A percentile compares a stretch with the other conserved stretches of the same genome.
Evolutionary conservation across 495 filamentous ascomycete species (phyloP).

Genomic region (Hypoxylon lenormandii): DNA sequence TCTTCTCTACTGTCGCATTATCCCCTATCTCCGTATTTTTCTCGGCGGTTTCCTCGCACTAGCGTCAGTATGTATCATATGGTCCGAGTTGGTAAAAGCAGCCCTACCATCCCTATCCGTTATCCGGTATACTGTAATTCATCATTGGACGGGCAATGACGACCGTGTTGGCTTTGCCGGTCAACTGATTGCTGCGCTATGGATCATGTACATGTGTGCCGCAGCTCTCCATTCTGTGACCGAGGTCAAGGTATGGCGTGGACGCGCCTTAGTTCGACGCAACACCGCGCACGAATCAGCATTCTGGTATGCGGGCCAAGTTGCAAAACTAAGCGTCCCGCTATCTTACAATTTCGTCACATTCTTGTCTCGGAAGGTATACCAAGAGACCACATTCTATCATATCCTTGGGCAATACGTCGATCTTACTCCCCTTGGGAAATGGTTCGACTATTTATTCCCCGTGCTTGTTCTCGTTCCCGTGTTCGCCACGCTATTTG

Average conservation of each 20-base stretch:
- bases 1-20: conserved; percentile 74
- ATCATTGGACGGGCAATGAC: conserved; percentile 73
- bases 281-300: conserved; percentile 92
- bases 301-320: conserved; percentile 92
- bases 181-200: conserved; percentile 83
- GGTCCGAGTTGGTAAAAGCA: conserved; percentile 89
- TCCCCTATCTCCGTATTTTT: conserved; percentile 72
- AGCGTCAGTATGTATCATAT: conserved; percentile 84
- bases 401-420: conserved; percentile 85
- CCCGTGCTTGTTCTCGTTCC: conserved; percentile 87
- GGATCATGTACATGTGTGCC: conserved; percentile 91
- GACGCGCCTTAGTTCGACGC: conserved; percentile 86
- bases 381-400: conserved; percentile 82
- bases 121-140: conserved; percentile 85
- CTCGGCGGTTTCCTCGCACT: conserved; percentile 73
- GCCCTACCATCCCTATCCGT: conserved; percentile 79
- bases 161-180: conserved; percentile 82
- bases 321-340: conserved; percentile 89
- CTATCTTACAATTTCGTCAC: conserved; percentile 96
- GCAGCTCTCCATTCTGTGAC: conserved; percentile 85
- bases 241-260: conserved; percentile 94
- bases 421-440: conserved; percentile 83
- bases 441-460: conserved; percentile 87
- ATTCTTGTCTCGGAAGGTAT: conserved; percentile 76
- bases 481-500: conserved; percentile 83